phyloP scores from a whole-genome alignment of 2,329 filamentous ascomycete species.

The Aulographum hederae region DNA sequence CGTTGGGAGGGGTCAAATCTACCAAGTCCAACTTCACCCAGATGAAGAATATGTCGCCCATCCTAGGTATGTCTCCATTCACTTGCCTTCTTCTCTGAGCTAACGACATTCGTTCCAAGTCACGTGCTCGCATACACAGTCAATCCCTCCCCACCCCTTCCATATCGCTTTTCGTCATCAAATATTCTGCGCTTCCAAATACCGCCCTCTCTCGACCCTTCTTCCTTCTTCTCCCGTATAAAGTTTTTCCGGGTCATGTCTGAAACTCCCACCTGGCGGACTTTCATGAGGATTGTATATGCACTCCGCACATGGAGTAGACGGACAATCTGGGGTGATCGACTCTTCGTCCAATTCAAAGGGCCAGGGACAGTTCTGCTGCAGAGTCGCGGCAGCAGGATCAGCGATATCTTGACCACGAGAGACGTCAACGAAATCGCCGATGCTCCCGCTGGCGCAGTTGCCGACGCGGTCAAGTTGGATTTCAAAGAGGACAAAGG shows the following conservation, averaged over 20 bases:
- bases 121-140: constrained; percentile 85
- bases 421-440: constrained; percentile 84
- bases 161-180: constrained; percentile 74
- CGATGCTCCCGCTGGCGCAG: constrained; percentile 54
- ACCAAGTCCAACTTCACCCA: constrained; percentile 61
- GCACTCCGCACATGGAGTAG: constrained; percentile 57
- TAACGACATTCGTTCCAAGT: constrained; percentile 13
- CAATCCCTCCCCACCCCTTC: constrained; percentile 51
- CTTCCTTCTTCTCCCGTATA: constrained; percentile 45
- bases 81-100: constrained; percentile 3
- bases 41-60: constrained; percentile 86
- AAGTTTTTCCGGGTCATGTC: constrained; percentile 59
- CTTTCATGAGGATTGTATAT: constrained; percentile 45
- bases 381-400: constrained; percentile 65
- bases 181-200: constrained; percentile 60
- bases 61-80: constrained; percentile 35
- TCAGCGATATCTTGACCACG: constrained; percentile 60
- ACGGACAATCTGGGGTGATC: constrained; percentile 80
- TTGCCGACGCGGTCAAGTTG: constrained; percentile 39
- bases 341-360: constrained; percentile 77
- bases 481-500: constrained; percentile 6
- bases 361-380: constrained; percentile 75
- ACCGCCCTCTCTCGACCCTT: constrained; percentile 32
- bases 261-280: constrained; percentile 54
- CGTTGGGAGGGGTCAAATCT: constrained; percentile 73